Evolutionary conservation across 2,329 filamentous ascomycete genomes (phyloP), one percentile per base, ranked within the genome.

Genomic region (Tolypocladium ophioglossoides): DNA sequence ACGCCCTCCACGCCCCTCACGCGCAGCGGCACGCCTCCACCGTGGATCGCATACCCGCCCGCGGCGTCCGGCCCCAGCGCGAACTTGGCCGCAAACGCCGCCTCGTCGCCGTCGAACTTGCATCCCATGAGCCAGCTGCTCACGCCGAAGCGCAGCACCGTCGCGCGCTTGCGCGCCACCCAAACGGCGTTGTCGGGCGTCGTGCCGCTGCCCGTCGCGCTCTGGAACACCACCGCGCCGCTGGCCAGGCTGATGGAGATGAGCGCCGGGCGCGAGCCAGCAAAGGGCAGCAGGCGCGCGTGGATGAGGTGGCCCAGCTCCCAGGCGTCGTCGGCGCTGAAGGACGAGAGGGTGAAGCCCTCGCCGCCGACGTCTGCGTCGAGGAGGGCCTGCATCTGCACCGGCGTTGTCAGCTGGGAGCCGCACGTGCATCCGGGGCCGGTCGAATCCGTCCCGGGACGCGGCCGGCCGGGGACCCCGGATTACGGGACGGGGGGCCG

Each of bases 1-100:
- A 90, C 72, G 0, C 87, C 88, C 70, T 91, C 87, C 1, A 91
- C 86, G 0, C 86, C 86, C 52, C 73, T 72, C 8, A 92, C 87
- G 9, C 82, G 76, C 35, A 92, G 78, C 0, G 89, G 89, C 58
- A 89, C 82, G 0, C 78, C 89, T 24, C 89, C 89, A 0, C 89
- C 89, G 68, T 91, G 87, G 57, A 91, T 87, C 1, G 87, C 87
- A 72, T 87, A 92, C 35, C 80, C 74, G 53, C 77, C 75, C 2
- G 77, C 78, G 18, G 75, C 74, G 51, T 77, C 78, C 41, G 72
- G 70, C 7, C 79, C 77, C 63, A 91, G 72, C 37, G 78, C 83
- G 64, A 80, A 87, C 66, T 86, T 86, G 35, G 76, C 74, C 41
- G 77, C 76, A 68, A 92, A 91, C 3, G 71, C 73, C 27, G 65